A percentile compares a stretch with the other conserved stretches of the same genome.
Evolutionary conservation across 1,139 yeast genomes (phyloP).

Genomic region (Wickerhamiella infanticola): DNA sequence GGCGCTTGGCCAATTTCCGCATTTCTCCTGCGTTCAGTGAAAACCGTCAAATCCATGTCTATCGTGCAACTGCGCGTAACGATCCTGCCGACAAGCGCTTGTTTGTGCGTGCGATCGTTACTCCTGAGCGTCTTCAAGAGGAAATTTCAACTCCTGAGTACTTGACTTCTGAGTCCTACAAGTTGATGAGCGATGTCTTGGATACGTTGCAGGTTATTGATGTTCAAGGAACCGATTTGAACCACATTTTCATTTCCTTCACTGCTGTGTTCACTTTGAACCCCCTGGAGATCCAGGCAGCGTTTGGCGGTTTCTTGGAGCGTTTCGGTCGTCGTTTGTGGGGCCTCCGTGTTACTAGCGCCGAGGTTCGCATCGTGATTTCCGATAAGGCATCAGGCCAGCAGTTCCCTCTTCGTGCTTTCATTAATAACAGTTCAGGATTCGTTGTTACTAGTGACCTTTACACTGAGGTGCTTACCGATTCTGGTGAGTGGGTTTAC

Average conservation of each 20-base stretch:
- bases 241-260: constrained; percentile 91
- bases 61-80: constrained; percentile 90
- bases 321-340: constrained; percentile 94
- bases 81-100: constrained; percentile 88
- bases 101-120: constrained; percentile 91
- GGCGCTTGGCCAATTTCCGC: constrained; percentile 84
- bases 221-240: constrained; percentile 86
- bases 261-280: constrained; percentile 87
- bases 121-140: constrained; percentile 89
- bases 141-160: constrained; percentile 88
- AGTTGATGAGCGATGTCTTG: constrained; percentile 87
- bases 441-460: constrained; percentile 91
- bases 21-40: constrained; percentile 92
- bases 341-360: constrained; percentile 93
- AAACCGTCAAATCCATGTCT: constrained; percentile 93
- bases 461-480: constrained; percentile 84
- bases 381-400: constrained; percentile 76
- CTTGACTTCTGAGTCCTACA: constrained; percentile 86
- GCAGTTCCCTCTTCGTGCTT: constrained; percentile 91
- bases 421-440: constrained; percentile 91
- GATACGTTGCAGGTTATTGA: constrained; percentile 92
- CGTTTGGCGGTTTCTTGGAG: constrained; percentile 94
- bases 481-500: constrained; percentile 92
- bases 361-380: constrained; percentile 92
- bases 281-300: constrained; percentile 93